Evolutionary conservation across 2,329 filamentous ascomycete genomes (phyloP), one percentile per base, ranked within the genome.

Genomic region (Rutstroemia sp.): DNA sequence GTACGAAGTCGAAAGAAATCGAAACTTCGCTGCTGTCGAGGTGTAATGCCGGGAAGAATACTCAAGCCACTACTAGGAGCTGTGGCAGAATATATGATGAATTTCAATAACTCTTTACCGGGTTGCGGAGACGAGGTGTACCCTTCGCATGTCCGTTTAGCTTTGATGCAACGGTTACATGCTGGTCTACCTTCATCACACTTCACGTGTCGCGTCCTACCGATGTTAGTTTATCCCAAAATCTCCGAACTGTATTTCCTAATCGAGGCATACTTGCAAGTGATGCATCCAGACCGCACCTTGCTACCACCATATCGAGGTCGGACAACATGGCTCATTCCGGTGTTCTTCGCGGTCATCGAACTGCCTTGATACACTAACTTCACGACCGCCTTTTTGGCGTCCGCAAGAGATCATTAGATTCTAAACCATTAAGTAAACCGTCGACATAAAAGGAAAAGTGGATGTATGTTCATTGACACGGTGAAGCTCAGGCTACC

Each of bases 141-240:
- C 7, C 62, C 61, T 44, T 63, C 65, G 57, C 63, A 66, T 42
- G 47, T 57, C 12, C 58, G 52, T n/a, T 61, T 59, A 10, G 57
- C 57, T 7, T 47, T 58, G 10, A 54, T 51, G 49, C 62, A 67
- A 23, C 61, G 54, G 10, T 27, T 23, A 48, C 63, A 67, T 42
- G 10, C 34, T 19, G 64, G 63, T 34, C 58, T 61, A 3, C 51
- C 49, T 56, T 67, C 62, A 52, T 67, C 64, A 39, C 62, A 66
- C 34, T 66, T 66, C 4, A 67, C 46, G 21, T 53, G 58, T 14
- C 61, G 56, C 10, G 61, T 61, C 42, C 61, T 63, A 34, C n/a
- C 1, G 2, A 44, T 21, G 18, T 18, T 1, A 18, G 4, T n/a
- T 44, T 18, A 19, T 7, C 5, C 27, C 7, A 10, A 8, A 10